Evolutionary conservation across 306 rosid genomes (phyloP).

Genomic region (Acacia melanoxylon): DNA sequence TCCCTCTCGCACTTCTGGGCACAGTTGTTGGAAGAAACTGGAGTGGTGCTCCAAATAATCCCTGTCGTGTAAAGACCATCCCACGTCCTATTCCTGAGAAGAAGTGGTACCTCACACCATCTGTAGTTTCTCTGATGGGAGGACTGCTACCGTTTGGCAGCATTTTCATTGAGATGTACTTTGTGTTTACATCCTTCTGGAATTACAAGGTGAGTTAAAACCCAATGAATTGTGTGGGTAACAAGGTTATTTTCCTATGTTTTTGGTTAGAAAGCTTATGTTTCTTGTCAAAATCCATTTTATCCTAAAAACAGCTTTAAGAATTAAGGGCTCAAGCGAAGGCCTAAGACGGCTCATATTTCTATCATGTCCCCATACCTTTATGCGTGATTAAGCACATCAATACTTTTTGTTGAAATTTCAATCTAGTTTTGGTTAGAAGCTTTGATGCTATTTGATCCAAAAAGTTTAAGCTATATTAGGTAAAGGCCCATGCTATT

Average conservation of each 20-base stretch:
- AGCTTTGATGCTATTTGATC: background rate
- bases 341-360: background rate
- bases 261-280: slow-evolving; percentile 11
- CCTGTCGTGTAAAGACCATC: slow-evolving; percentile 98
- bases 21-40: slow-evolving; percentile 99
- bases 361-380: background rate
- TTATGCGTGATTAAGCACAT: background rate
- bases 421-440: background rate
- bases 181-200: slow-evolving; percentile 99
- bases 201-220: slow-evolving; percentile 63
- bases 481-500: background rate
- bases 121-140: slow-evolving; percentile 97
- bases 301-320: background rate
- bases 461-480: background rate
- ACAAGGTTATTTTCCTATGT: background rate
- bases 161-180: slow-evolving; percentile 99
- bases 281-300: background rate
- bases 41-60: slow-evolving; percentile 99
- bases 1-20: slow-evolving; percentile 99
- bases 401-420: background rate
- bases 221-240: slow-evolving; percentile 19
- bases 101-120: slow-evolving; percentile 99
- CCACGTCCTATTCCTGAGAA: slow-evolving; percentile 99
- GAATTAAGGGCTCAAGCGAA: background rate
- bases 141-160: slow-evolving; percentile 99